Evolutionary conservation across 1,139 yeast species (phyloP).

Genomic region (Diutina neorugosa): DNA sequence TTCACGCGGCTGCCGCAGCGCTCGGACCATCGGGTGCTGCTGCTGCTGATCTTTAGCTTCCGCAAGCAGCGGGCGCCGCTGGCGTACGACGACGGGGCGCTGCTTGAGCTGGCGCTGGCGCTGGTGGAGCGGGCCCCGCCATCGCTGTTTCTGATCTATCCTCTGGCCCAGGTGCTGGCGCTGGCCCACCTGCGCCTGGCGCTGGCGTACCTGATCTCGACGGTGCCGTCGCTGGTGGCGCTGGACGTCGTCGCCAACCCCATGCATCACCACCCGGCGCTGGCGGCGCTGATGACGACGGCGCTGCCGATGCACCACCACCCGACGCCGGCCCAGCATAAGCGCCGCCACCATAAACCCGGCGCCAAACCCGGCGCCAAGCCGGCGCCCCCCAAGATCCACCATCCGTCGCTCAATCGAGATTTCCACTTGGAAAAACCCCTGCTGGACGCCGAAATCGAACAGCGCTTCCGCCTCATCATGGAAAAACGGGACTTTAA

Average conservation of each 20-base stretch:
- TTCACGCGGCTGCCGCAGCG: slow-evolving; percentile 1
- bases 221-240: not conserved
- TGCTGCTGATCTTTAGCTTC: slow-evolving; percentile 29
- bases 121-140: not conserved
- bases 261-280: slow-evolving; percentile 2
- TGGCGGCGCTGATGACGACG: not conserved
- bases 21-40: slow-evolving; percentile 15
- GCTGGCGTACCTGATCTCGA: not conserved
- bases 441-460: slow-evolving; percentile 31
- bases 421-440: not conserved
- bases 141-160: not conserved
- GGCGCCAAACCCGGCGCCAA: not conserved
- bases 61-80: slow-evolving; percentile 15
- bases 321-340: not conserved
- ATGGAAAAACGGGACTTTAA: slow-evolving; percentile 79
- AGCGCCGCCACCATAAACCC: not conserved
- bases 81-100: not conserved
- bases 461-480: slow-evolving; percentile 51
- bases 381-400: not conserved
- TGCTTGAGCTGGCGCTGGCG: not conserved
- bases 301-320: not conserved
- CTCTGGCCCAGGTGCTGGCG: not conserved
- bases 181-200: not conserved
- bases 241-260: not conserved
- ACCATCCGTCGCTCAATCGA: not conserved